Base-by-base conservation (phyloP, 2,329 filamentous ascomycete species). In the Fusarium sp. region DNA sequence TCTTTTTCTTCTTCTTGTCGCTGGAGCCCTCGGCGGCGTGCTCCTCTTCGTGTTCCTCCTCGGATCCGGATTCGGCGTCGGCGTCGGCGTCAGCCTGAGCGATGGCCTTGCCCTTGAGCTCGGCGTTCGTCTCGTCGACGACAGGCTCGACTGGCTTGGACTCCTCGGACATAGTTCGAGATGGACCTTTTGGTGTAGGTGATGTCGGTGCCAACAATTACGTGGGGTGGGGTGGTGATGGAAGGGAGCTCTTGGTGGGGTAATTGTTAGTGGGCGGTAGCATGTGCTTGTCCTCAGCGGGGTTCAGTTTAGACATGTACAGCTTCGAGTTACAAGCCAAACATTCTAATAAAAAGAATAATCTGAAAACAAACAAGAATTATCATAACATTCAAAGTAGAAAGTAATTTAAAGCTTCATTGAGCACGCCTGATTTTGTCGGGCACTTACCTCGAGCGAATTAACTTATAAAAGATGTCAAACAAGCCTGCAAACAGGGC, bases 131-230 rank as follows among this genome's bases (percentile, higher is more conserved):
- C 73, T 85, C 81, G 70, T 85, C 83, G 73, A 84, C 83, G 69
- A 81, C 78, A 68, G 83, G 81, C 64, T 90, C 88, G 64, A 85
- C 82, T 58, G 86, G 83, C 75, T 91, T 92, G 44, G 90, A 91
- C 77, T 90, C 86, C 78, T 91, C 86, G 46, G 83, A 77, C 82
- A 85, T 85, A 33, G 60, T 71, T 66, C 58, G 58, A 58, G 34
- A 61, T 33, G 20, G 56, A 48, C 34, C 38, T 66, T 53, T 61
- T 42, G 48, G 42, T 53, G 62, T 61, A 66, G 57, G 40, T 69
- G 68, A 62, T 71, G 60, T 66, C 50, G 52, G 26, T 62, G 58
- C 66, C 39, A 68, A 40, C 56, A 62, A 61, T 55, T 63, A 63
- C 45, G 46, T 53, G 55, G 26, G 61, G 65, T 48, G 60, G 68